Conservation (phyloP, 2,329 filamentous ascomycete genomes). For the Hypoxylon sp. region DNA sequence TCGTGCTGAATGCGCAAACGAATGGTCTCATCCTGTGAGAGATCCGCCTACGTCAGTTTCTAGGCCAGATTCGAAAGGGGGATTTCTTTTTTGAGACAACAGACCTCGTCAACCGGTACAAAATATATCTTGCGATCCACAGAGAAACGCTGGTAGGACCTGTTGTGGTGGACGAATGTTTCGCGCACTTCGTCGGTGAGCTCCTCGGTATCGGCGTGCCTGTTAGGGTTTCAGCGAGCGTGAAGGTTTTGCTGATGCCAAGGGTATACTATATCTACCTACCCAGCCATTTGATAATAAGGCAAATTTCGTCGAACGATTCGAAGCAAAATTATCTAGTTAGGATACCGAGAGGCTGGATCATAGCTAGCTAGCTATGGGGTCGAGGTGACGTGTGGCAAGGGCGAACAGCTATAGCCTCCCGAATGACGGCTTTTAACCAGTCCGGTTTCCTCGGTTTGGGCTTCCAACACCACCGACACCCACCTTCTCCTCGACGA, state of each 20-base stretch:
- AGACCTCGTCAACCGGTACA: conserved; percentile 77
- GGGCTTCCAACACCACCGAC: conserved; percentile 39
- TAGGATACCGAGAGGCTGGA: conserved; percentile 30
- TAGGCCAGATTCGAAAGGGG: conserved; percentile 29
- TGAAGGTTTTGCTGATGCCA: conserved; percentile 28
- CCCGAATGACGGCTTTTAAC: conserved; percentile 41
- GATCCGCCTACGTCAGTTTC: conserved; percentile 31
- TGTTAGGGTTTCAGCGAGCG: conserved; percentile 51
- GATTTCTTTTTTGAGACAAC: conserved; percentile 26
- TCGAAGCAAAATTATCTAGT: conserved; percentile 34
- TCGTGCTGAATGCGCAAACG: conserved; percentile 74
- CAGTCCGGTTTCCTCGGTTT: conserved; percentile 45
- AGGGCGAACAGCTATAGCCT: conserved; percentile 32
- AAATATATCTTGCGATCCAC: conserved; percentile 75
- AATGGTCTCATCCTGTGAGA: conserved; percentile 73
- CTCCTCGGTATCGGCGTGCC: conserved; percentile 60
- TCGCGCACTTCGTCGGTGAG: conserved; percentile 68
- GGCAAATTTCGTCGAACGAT: conserved; percentile 23
- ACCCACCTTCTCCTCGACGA: conserved; percentile 38
- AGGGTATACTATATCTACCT: conserved; percentile 46
- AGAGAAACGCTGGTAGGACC: conserved; percentile 76
- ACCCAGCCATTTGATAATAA: conserved; percentile 48
- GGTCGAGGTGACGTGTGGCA: conserved; percentile 34
- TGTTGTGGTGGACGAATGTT: conserved; percentile 70
- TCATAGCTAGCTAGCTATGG: conserved; percentile 30